Evolutionary conservation across 352 stramenopile species (phyloP).

Genomic region (Phytopythium boreale): DNA sequence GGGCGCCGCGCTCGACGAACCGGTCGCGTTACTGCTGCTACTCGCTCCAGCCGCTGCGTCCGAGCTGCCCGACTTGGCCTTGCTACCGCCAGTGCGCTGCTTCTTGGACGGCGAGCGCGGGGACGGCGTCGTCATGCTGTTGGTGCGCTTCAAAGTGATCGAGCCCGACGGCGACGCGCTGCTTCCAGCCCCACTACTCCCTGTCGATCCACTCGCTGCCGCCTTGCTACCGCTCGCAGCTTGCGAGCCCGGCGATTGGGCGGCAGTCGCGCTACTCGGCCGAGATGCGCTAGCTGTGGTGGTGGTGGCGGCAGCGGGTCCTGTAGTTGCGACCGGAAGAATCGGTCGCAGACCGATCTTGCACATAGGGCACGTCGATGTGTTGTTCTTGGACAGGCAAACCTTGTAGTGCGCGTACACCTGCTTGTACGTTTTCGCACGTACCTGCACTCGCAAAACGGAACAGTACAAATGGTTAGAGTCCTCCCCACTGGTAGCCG

Average conservation of each 20-base stretch:
- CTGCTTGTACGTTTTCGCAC: constrained; percentile 86
- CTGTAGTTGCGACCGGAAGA: constrained; percentile 13
- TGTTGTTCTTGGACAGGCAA: constrained; percentile 78
- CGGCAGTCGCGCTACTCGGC: constrained; percentile 1
- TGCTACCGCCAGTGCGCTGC: constrained; percentile 31
- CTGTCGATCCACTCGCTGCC: not conserved
- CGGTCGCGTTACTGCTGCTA: not conserved
- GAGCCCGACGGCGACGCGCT: constrained; percentile 35
- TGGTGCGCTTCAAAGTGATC: constrained; percentile 45
- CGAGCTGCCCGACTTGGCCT: constrained; percentile 31
- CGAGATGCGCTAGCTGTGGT: not conserved
- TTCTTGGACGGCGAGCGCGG: constrained; percentile 82
- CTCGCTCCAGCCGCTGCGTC: constrained; percentile 16
- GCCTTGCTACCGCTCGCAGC: not conserved
- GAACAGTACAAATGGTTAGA: not conserved
- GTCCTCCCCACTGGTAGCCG: not conserved
- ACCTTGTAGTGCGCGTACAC: constrained; percentile 82
- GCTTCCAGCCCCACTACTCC: constrained; percentile 6
- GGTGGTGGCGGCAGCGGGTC: not conserved
- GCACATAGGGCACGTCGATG: constrained; percentile 79
- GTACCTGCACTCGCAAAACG: constrained; percentile 21
- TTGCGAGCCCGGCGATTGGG: constrained; percentile 27
- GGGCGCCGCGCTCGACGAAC: not conserved
- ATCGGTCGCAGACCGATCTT: constrained; percentile 76
- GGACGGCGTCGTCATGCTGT: constrained; percentile 49